Evolutionary conservation across 129 eudicot genomes (phyloP).

Genomic region (Pulicaria dysenterica): DNA sequence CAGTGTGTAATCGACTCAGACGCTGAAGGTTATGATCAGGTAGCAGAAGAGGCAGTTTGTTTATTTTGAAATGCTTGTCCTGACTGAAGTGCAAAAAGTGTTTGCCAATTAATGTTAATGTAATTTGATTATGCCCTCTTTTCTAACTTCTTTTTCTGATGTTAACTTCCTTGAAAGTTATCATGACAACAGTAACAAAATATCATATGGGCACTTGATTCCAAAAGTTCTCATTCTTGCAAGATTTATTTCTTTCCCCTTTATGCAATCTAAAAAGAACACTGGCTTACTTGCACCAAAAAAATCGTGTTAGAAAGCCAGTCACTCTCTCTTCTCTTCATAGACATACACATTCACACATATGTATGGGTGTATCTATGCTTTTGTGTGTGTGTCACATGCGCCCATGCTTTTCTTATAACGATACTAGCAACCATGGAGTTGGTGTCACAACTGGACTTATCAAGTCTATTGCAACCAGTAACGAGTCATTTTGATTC

Average conservation of each 20-base stretch:
- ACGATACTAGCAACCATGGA: not conserved
- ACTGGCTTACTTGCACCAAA: too few species aligned
- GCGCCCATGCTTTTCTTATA: too few species aligned
- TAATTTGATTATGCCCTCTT: not conserved
- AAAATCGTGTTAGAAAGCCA: not conserved
- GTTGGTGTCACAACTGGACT: not conserved
- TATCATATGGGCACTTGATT: constrained; percentile 9
- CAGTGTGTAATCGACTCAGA: constrained; percentile 86
- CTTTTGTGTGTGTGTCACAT: too few species aligned
- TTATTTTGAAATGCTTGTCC: constrained; percentile 12
- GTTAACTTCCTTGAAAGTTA: constrained; percentile 1
- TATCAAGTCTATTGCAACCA: constrained; percentile 11
- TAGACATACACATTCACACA: not conserved
- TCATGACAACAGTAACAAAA: not conserved
- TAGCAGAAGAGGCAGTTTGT: constrained; percentile 21
- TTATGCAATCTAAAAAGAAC: not conserved
- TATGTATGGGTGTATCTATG: too few species aligned
- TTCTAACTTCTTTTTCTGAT: not conserved
- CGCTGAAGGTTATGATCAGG: constrained; percentile 98
- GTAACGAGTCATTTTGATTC: not conserved
- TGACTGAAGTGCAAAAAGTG: not conserved
- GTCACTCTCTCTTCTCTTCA: not conserved
- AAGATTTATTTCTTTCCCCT: not conserved
- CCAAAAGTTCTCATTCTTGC: constrained; percentile 12
- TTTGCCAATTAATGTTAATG: not conserved